Percentiles rank a stretch among this genome's conserved stretches.
Conservation (phyloP, 2,329 filamentous ascomycete genomes). For the Verticillium tricorpus region DNA sequence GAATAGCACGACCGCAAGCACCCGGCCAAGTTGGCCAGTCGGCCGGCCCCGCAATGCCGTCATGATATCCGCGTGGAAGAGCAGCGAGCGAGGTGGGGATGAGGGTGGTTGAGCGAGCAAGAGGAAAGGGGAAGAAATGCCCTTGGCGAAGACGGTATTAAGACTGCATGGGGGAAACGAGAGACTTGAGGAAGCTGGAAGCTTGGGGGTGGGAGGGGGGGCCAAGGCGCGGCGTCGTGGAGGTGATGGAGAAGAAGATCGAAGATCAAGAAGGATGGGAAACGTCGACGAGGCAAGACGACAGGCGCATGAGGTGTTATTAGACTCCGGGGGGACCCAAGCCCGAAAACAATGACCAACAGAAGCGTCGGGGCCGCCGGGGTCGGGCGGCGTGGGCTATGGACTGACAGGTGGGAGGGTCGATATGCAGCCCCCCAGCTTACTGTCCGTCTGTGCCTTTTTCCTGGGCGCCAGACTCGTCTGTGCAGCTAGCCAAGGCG, state of each 20-base stretch:
- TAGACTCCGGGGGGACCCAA: background rate
- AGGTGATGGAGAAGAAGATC: background rate
- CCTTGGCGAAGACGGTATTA: background rate
- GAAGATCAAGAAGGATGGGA: background rate
- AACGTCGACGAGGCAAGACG: background rate
- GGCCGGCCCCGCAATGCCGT: constrained; percentile 8
- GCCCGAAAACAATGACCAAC: background rate
- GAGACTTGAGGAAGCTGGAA: background rate
- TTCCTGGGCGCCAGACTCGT: background rate
- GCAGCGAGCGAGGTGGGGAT: constrained; percentile 2
- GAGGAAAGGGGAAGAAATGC: background rate
- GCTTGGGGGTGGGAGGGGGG: background rate
- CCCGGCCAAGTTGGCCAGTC: constrained; percentile 7
- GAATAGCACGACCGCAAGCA: constrained; percentile 8
- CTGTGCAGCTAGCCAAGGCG: background rate
- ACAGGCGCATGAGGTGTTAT: background rate
- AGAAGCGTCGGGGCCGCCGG: background rate
- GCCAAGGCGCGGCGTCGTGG: background rate
- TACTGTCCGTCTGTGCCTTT: background rate
- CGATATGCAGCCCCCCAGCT: background rate
- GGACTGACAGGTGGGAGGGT: background rate
- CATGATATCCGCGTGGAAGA: constrained; percentile 7
- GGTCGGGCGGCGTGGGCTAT: background rate
- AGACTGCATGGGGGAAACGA: background rate
- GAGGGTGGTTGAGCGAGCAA: background rate